These are phyloP conservation scores for Ceratorhiza oryzae-sativae DNA, from an alignment of 1,284 basidiomycete genomes.

Conservation along the genomic window DNA sequence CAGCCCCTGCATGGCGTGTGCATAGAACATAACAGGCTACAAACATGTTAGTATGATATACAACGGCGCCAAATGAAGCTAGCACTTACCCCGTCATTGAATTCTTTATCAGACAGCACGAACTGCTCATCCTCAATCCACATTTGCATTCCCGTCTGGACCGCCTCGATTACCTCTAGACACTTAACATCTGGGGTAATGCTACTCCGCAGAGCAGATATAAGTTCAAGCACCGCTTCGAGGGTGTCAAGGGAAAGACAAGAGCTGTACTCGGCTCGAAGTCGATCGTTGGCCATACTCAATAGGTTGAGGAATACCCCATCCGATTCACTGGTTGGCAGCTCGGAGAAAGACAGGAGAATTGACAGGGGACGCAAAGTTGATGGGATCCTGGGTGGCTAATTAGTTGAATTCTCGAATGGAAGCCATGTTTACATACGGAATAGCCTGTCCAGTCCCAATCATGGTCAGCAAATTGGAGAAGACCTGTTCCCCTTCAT, in stretches of 20 bases:
- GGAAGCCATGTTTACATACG: not conserved
- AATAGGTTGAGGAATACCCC: conserved; percentile 13
- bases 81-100: conserved; percentile 30
- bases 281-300: conserved; percentile 29
- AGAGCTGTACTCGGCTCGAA: conserved; percentile 26
- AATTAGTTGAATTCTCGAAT: not conserved
- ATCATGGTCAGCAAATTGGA: conserved; percentile 22
- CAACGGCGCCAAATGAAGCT: not conserved
- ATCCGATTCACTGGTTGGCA: conserved; percentile 20
- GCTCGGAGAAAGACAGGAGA: conserved; percentile 25
- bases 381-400: conserved; percentile 2
- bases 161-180: conserved; percentile 21
- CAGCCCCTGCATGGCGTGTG: conserved; percentile 29
- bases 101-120: conserved; percentile 9
- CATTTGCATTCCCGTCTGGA: conserved; percentile 22
- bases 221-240: conserved; percentile 16
- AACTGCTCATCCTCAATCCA: conserved; percentile 31
- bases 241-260: conserved; percentile 14
- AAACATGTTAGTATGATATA: not conserved
- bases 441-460: conserved; percentile 9
- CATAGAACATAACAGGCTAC: conserved; percentile 30
- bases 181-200: conserved; percentile 18
- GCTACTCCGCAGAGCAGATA: conserved; percentile 8
- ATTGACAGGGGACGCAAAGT: conserved; percentile 20
- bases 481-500: conserved; percentile 25